Conservation (phyloP, 2,329 filamentous ascomycete genomes). For the Blastomyces percursus region DNA sequence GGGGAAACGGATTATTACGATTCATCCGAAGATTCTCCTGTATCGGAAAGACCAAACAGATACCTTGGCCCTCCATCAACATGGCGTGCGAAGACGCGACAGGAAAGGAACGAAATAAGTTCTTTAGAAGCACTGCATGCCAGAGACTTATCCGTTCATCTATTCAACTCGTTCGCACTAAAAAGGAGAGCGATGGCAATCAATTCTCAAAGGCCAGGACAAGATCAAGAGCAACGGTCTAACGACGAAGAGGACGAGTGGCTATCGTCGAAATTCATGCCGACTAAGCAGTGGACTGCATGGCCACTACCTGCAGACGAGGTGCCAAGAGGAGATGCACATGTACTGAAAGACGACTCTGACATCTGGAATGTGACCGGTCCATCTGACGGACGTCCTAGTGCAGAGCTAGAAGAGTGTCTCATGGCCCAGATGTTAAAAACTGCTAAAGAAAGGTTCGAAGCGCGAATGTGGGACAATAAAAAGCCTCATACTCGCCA, state of each 20-base stretch:
- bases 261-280: slow-evolving; percentile 26
- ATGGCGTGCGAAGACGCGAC: slow-evolving; percentile 80
- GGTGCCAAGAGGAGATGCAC: slow-evolving; percentile 50
- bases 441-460: slow-evolving; percentile 56
- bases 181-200: slow-evolving; percentile 38
- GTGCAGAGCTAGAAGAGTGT: slow-evolving; percentile 57
- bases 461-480: slow-evolving; percentile 27
- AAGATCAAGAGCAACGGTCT: slow-evolving; percentile 1
- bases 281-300: slow-evolving; percentile 60
- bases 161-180: slow-evolving; percentile 67
- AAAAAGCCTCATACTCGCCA: not conserved
- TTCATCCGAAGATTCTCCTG: slow-evolving; percentile 5
- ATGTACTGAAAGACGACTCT: slow-evolving; percentile 39
- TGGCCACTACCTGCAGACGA: slow-evolving; percentile 61
- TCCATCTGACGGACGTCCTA: slow-evolving; percentile 39
- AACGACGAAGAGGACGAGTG: slow-evolving; percentile 13
- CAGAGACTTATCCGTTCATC: slow-evolving; percentile 59
- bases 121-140: slow-evolving; percentile 54
- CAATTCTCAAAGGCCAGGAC: slow-evolving; percentile 3
- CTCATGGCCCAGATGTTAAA: slow-evolving; percentile 56
- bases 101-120: slow-evolving; percentile 59
- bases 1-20: not conserved
- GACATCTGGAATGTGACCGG: slow-evolving; percentile 44
- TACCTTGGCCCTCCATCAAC: slow-evolving; percentile 57
- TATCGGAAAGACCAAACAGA: slow-evolving; percentile 41